Conservation (phyloP, 108 stramenopile species). For the Discostella stelligeroides region DNA sequence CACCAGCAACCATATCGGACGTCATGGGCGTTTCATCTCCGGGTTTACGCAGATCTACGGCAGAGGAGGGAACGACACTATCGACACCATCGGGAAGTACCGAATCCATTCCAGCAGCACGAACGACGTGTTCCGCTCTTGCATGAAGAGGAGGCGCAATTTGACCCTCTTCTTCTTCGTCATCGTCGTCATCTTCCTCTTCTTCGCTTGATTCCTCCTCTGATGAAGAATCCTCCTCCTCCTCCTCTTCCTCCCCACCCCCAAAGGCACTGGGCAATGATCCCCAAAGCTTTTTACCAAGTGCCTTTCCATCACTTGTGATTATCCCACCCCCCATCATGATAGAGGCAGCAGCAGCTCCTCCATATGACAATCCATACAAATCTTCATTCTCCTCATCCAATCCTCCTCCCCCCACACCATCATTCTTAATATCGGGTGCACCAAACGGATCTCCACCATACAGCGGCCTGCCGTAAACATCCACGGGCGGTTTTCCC, state of each 20-base stretch:
- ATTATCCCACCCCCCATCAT: slow-evolving; percentile 45
- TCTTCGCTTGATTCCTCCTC: slow-evolving; percentile 58
- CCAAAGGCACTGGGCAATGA: slow-evolving; percentile 67
- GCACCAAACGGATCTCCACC: slow-evolving; percentile 91
- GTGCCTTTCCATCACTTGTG: slow-evolving; percentile 80
- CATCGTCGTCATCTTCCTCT: slow-evolving; percentile 61
- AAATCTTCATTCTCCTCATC: slow-evolving; percentile 41
- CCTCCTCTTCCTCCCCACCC: slow-evolving; percentile 64
- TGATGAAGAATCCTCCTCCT: slow-evolving; percentile 60
- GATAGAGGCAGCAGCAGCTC: slow-evolving; percentile 2
- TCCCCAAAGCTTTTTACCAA: slow-evolving; percentile 78
- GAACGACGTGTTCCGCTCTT: slow-evolving; percentile 3
- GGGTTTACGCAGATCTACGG: slow-evolving; percentile 76
- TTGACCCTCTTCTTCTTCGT: slow-evolving; percentile 54
- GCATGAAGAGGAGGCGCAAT: slow-evolving; percentile 21
- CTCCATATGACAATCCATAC: slow-evolving; percentile 43
- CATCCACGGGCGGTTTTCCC: slow-evolving; percentile 98
- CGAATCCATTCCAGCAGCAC: slow-evolving; percentile 39
- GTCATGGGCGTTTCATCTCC: slow-evolving; percentile 80
- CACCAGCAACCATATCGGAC: too few relatives aligned
- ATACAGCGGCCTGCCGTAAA: slow-evolving; percentile 89
- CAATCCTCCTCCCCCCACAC: neutral
- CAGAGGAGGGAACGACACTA: slow-evolving; percentile 69
- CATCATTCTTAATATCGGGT: slow-evolving; percentile 37
- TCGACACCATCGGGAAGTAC: slow-evolving; percentile 63